Base-by-base conservation (phyloP, 169 alveolate species). In the Babesia ovis region DNA sequence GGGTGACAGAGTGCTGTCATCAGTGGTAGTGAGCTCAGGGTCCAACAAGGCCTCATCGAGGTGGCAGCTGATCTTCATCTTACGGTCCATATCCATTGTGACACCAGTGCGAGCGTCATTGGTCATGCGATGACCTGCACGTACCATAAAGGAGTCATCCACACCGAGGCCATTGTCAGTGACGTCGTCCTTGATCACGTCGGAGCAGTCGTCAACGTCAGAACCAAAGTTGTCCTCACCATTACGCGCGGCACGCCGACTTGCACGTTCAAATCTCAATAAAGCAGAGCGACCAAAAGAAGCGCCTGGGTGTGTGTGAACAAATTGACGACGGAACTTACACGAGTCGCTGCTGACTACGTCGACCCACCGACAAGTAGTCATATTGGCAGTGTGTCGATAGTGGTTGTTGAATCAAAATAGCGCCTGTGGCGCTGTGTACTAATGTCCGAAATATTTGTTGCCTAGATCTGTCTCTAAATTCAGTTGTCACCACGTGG, bases 261-360 rank as follows among this genome's bases (percentile, higher is more conserved):
- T 64, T 20, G 67, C 42, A 25, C 71, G 57, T 32, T 79, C 87
- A 25, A 31, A 23, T 18, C 39, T 6, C 60, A 69, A 31, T 70
- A 79, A 22, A 29, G 87, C 74, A 0, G 83, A 57, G 27, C 87
- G 69, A 4, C 87, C 87, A 39, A 79, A 79, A 25, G 87, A 79
- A 20, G 87, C 83, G 70, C 87, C 87, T 79, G 67, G 4, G 20
- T 0, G 23, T 2, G 25, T 4, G 25, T 54, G 53, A 8, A n/a
- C 1, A 9, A 20, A 27, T 27, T 11, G 18, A 29, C 16, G 9
- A 16, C 25, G 48, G 18, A 41, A 62, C 68, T 84, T 80, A 88
- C 93, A 80, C 43, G 93, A 88, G 39, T 88, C 93, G 83, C 93
- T 88, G 69, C 91, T 84, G 37, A 85, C 80, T 5, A 88, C 82